phyloP scores from a whole-genome alignment of 352 stramenopile species.

The Phytophthora nicotianae region DNA sequence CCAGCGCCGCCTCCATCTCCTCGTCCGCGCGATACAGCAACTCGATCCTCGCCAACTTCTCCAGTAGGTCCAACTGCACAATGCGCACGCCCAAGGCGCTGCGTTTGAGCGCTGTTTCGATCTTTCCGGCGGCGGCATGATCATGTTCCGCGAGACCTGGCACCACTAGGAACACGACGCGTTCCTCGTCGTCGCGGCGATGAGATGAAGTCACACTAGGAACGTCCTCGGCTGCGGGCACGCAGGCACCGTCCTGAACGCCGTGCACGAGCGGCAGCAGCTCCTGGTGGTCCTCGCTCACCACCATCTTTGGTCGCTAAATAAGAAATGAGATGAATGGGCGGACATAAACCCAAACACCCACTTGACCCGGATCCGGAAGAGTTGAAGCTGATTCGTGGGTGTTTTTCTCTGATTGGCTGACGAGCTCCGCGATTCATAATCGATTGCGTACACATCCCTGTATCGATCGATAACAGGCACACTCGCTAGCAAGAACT shows the following conservation, averaged over 20 bases:
- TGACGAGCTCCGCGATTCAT: background rate
- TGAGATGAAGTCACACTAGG: constrained; percentile 75
- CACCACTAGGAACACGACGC: constrained; percentile 78
- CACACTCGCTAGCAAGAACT: no score
- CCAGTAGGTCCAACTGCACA: constrained; percentile 65
- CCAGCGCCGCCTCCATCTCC: constrained; percentile 52
- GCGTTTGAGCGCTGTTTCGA: constrained; percentile 43
- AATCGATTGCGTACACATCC: constrained; percentile 11
- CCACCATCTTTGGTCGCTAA: constrained; percentile 32
- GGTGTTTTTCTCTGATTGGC: constrained; percentile 13
- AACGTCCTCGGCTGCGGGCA: constrained; percentile 68
- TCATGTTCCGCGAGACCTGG: constrained; percentile 45
- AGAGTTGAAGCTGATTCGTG: constrained; percentile 18
- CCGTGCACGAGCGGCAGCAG: constrained; percentile 34
- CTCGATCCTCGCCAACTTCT: constrained; percentile 76
- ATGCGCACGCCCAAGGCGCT: constrained; percentile 41
- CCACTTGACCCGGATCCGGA: constrained; percentile 7
- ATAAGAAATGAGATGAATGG: constrained; percentile 26
- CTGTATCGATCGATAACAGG: no score
- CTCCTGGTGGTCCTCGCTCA: constrained; percentile 26
- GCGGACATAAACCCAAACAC: constrained; percentile 11
- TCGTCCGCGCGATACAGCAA: constrained; percentile 45
- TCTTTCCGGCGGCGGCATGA: constrained; percentile 25
- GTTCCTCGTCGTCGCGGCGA: constrained; percentile 51
- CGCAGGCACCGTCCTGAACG: constrained; percentile 48